Percentiles rank a stretch among this genome's conserved stretches.
These are phyloP conservation scores for Sporormia fimetaria DNA, from an alignment of 495 filamentous ascomycete species.

Conservation along the genomic window DNA sequence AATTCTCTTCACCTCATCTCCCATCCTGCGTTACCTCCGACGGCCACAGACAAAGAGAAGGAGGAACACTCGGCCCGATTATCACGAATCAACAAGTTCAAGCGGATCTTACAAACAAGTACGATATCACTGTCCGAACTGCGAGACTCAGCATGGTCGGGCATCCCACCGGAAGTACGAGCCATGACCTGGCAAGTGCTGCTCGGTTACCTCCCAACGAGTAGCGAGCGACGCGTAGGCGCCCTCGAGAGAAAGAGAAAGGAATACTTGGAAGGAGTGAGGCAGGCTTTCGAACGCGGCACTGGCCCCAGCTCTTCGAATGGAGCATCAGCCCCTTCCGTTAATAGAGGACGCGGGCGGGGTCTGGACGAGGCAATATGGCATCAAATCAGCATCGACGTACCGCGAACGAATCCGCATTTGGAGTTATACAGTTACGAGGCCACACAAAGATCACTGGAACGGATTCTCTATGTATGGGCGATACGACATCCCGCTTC, in stretches of 20 bases:
- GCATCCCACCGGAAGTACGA: slow-evolving; percentile 85
- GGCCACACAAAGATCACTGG: slow-evolving; percentile 84
- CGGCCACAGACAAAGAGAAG: slow-evolving; percentile 70
- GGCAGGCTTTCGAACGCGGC: slow-evolving; percentile 82
- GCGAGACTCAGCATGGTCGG: slow-evolving; percentile 78
- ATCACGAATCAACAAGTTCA: slow-evolving; percentile 96
- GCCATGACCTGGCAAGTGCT: slow-evolving; percentile 98
- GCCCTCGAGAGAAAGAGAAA: slow-evolving; percentile 91
- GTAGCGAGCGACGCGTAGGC: slow-evolving; percentile 77
- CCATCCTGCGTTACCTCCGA: slow-evolving; percentile 62
- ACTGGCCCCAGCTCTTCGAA: slow-evolving; percentile 29
- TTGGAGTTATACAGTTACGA: slow-evolving; percentile 90
- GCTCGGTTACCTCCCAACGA: slow-evolving; percentile 89
- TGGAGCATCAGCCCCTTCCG: slow-evolving; percentile 19
- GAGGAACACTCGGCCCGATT: slow-evolving; percentile 82
- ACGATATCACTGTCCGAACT: slow-evolving; percentile 78
- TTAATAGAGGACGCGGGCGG: slow-evolving; percentile 43
- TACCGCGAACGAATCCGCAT: slow-evolving; percentile 92
- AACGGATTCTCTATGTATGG: slow-evolving; percentile 95
- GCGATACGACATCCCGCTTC: slow-evolving; percentile 93
- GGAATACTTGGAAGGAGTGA: slow-evolving; percentile 91
- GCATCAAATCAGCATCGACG: slow-evolving; percentile 99
- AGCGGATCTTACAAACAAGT: slow-evolving; percentile 80
- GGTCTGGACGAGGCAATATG: slow-evolving; percentile 91
- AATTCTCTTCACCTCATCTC: slow-evolving; percentile 92